Evolutionary conservation across 805 yeast species (phyloP), one percentile per base, ranked within the genome.

Genomic region (Zygoascus biomembranicola): DNA sequence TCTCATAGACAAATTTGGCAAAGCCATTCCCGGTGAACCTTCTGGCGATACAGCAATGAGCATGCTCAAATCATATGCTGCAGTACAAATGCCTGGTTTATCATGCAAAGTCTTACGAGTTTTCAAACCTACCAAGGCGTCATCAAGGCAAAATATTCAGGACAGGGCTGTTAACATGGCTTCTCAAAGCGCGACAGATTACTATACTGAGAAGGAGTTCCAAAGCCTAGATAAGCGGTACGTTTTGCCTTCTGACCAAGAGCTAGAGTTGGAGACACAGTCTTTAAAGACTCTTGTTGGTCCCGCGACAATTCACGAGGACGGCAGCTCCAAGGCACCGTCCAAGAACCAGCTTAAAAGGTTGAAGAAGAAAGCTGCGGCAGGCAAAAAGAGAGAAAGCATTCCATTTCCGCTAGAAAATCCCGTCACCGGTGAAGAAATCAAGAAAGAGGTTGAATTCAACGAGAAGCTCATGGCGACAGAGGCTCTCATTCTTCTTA

Each of bases 401-500:
- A 56, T 50, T 13, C 31, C 41, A 19, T 52, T 52, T 20, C 55
- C 56, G 3, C 55, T 58, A 2, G 60, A 59, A 50, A 54, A 55
- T 10, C 61, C 63, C 28, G 52, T 47, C 18, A 51, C 63, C 2
- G 61, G 60, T 2, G 67, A 63, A 37, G 66, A 62, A 43, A 57
- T 63, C 16, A 58, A 59, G 53, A 51, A 51, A 9, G 67, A 66
- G 23, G 55, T 53, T 1, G 62, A 63, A 54, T 72, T 74, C 60
- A 63, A 70, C 43, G 59, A 58, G n/a, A 64, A 66, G 32, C 63
- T 74, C 32, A 63, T 63, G 58, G 55, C 67, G 14, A 73, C 77
- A 0, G 77, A 73, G 55, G 77, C 77, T 8, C 59, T 73, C 20
- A 69, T 71, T 1, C 57, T 73, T 32, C 57, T 73, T n/a, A 71